phyloP scores from a whole-genome alignment of 768 basidiomycete genomes.

The Termitomyces titanicus region DNA sequence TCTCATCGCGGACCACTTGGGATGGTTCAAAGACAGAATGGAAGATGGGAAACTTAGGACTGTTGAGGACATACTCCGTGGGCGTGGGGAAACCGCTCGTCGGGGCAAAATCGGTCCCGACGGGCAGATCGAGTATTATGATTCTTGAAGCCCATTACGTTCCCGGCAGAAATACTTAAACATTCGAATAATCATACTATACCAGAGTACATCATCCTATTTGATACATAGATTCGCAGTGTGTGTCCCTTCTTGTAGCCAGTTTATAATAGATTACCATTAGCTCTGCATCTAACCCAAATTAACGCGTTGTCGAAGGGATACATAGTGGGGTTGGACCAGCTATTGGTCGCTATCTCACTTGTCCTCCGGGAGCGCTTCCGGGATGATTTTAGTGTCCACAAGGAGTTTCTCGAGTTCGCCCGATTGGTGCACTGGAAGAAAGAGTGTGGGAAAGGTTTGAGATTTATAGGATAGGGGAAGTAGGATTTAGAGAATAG shows the following conservation, averaged over 20 bases:
- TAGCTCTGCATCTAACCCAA: constrained; percentile 1
- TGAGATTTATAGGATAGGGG: background rate
- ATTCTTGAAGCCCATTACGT: background rate
- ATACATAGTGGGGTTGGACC: too few relatives aligned
- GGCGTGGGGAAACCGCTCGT: constrained; percentile 73
- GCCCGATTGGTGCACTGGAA: constrained; percentile 91
- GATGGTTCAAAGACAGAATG: constrained; percentile 88
- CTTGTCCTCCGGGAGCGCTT: constrained; percentile 21
- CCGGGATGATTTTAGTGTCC: constrained; percentile 67
- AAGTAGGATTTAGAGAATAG: constrained; percentile 5
- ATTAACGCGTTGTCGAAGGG: background rate
- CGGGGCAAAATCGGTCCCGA: constrained; percentile 43
- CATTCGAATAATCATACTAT: background rate
- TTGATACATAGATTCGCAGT: constrained; percentile 6
- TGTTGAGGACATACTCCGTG: constrained; percentile 77
- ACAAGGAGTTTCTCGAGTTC: constrained; percentile 83
- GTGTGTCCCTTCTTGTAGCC: background rate
- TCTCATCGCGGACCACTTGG: constrained; percentile 85
- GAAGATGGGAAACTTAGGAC: constrained; percentile 69
- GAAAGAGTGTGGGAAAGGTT: background rate
- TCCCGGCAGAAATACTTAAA: too few relatives aligned
- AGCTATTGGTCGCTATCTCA: too few relatives aligned
- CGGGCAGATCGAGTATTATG: constrained; percentile 54
- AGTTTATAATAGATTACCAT: background rate
- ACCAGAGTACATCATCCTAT: constrained; percentile 6